Base-by-base conservation (phyloP, 148 eudicot species). In the Gaultheria prostrata region DNA sequence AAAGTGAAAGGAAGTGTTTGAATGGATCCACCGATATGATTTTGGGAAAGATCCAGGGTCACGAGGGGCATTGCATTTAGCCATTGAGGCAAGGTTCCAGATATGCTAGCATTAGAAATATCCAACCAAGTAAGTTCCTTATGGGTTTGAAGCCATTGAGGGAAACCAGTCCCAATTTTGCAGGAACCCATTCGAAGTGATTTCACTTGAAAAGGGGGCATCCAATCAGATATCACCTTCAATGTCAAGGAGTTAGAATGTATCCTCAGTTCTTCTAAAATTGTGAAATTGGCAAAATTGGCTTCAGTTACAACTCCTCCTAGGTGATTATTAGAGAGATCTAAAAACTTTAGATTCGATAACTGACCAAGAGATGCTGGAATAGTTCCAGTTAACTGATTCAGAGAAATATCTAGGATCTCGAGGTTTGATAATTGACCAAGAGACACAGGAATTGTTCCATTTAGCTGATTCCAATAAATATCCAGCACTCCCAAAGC, bases 21-120 rank as follows among this genome's bases (percentile, higher is more conserved):
- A 35, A 43, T 45, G 1, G 78, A 54, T 6, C 85, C 85, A n/a
- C 11, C 6, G 32, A 83, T 49, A 8, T 11, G 26, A 56, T 86
- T 86, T 51, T 79, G 21, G 30, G 85, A 83, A 33, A 86, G 85
- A 79, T 83, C 59, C 61, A 88, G 78, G 13, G 46, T 18, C 10
- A 12, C 51, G 8, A 83, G 56, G 48, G 83, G 6, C 82, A 87
- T 71, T 3, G 82, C 33, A 18, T 83, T 78, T 32, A 24, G 14
- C 80, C 80, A 86, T 0, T 53, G 24, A 7, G 83, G 83, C 39
- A 70, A 2, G 28, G 35, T 21, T 28, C 33, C 76, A 1, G 80
- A 82, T 33, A 88, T 88, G 12, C 80, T 69, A 33, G 86, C 72
- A 72, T 59, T 18, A 12, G 82, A 83, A 7, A 76, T 11, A 10